Evolutionary conservation across 495 filamentous ascomycete genomes (phyloP).

Genomic region (Penicillium verhagenii): DNA sequence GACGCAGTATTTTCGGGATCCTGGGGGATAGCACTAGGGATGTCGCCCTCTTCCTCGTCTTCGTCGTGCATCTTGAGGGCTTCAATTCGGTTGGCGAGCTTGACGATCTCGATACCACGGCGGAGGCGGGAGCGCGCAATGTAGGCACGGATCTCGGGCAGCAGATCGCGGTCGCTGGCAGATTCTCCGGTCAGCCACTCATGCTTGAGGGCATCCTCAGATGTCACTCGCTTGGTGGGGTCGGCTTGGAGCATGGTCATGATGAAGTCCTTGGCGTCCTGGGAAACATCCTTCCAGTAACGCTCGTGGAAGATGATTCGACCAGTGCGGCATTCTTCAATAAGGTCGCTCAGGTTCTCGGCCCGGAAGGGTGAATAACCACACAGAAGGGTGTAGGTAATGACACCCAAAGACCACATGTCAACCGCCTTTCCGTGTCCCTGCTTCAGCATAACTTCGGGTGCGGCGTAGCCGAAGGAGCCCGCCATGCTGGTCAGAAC

Average conservation of each 20-base stretch:
- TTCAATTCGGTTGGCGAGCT: slow-evolving; percentile 95
- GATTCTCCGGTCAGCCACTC: slow-evolving; percentile 87
- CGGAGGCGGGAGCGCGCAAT: slow-evolving; percentile 86
- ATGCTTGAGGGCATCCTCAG: slow-evolving; percentile 80
- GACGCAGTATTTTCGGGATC: slow-evolving; percentile 23
- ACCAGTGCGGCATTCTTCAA: slow-evolving; percentile 90
- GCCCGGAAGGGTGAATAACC: slow-evolving; percentile 98
- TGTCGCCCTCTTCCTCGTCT: slow-evolving; percentile 74
- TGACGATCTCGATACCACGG: slow-evolving; percentile 95
- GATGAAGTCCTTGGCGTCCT: slow-evolving; percentile 96
- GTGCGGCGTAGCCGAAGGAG: slow-evolving; percentile 96
- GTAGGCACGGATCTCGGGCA: slow-evolving; percentile 95
- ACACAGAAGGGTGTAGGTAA: slow-evolving; percentile 98
- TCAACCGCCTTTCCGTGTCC: slow-evolving; percentile 99
- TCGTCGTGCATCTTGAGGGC: slow-evolving; percentile 95
- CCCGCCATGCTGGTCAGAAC: slow-evolving; percentile 98
- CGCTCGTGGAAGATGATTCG: slow-evolving; percentile 95
- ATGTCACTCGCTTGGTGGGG: slow-evolving; percentile 74
- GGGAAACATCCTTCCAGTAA: slow-evolving; percentile 97
- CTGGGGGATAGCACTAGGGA: slow-evolving; percentile 57
- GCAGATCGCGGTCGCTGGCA: slow-evolving; percentile 90
- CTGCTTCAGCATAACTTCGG: slow-evolving; percentile 96
- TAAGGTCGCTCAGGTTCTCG: slow-evolving; percentile 88
- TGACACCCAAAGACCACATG: slow-evolving; percentile 99
- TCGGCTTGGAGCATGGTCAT: slow-evolving; percentile 73